Conservation (phyloP, 345 rosid species). For the Cardamine resedifolia region DNA sequence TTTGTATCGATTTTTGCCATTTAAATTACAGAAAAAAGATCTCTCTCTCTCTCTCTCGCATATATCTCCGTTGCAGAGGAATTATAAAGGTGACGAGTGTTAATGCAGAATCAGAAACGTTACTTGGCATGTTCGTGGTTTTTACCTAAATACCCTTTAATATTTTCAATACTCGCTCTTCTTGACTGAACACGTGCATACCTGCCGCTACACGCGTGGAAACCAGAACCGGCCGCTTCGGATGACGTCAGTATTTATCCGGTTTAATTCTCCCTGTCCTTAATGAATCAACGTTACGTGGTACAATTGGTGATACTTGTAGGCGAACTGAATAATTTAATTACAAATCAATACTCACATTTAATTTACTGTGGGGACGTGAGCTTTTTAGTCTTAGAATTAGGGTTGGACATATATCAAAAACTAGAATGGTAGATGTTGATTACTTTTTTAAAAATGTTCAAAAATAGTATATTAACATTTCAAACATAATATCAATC, state of each 20-base stretch:
- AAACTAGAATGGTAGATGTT: neutral
- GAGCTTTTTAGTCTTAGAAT: neutral
- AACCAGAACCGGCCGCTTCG: conserved; percentile 26
- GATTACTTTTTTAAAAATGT: too few relatives aligned
- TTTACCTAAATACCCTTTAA: conserved; percentile 9
- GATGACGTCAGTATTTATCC: conserved; percentile 20
- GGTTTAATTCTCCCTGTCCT: conserved; percentile 22
- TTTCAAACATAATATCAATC: too few relatives aligned
- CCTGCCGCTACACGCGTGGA: conserved; percentile 33
- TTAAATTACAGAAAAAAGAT: conserved; percentile 2
- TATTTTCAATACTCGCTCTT: neutral
- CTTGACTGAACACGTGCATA: neutral
- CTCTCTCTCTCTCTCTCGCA: neutral
- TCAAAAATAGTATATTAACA: too few relatives aligned
- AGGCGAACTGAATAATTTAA: neutral
- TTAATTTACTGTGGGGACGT: neutral
- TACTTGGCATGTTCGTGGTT: conserved; percentile 16
- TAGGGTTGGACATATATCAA: neutral
- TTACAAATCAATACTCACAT: neutral
- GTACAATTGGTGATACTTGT: neutral
- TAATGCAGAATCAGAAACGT: conserved; percentile 34
- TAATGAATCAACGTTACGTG: neutral
- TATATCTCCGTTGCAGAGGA: neutral
- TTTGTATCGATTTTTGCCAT: conserved; percentile 4
- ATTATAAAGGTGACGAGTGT: conserved; percentile 36